A percentile compares a stretch with the other conserved stretches of the same genome.
These are phyloP conservation scores for Sechiopsis laciniata DNA, from an alignment of 306 rosid genomes.

Conservation along the genomic window DNA sequence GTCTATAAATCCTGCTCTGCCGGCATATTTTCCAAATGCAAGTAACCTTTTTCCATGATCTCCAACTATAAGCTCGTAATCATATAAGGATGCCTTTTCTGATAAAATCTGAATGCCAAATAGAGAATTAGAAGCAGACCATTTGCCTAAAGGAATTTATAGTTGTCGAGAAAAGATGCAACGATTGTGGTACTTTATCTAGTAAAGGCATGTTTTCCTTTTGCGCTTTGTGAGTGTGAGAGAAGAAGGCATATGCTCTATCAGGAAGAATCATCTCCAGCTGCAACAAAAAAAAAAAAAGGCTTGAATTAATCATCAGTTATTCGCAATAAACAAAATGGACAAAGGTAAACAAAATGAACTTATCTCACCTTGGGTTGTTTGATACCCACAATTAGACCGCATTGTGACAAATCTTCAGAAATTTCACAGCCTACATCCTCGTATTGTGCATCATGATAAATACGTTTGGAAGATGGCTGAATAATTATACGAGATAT, in stretches of 20 bases:
- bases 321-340: background rate
- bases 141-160: conserved; percentile 12
- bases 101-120: conserved; percentile 48
- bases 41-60: conserved; percentile 66
- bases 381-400: conserved; percentile 76
- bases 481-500: conserved; percentile 71
- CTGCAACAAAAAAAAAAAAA: too few species aligned
- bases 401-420: conserved; percentile 74
- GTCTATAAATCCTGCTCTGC: conserved; percentile 88
- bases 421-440: conserved; percentile 90
- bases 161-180: conserved; percentile 19
- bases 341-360: background rate
- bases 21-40: conserved; percentile 90
- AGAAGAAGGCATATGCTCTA: conserved; percentile 87
- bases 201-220: conserved; percentile 87
- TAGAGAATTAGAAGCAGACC: conserved; percentile 7
- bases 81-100: conserved; percentile 68
- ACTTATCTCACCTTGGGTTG: conserved; percentile 63
- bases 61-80: conserved; percentile 85
- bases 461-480: conserved; percentile 76
- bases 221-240: conserved; percentile 94
- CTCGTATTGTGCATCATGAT: conserved; percentile 65
- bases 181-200: conserved; percentile 48
- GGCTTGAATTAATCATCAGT: conserved; percentile 7
- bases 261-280: conserved; percentile 77